These are phyloP conservation scores for Jacaranda mimosifolia DNA, from an alignment of 257 asterid genomes.

Conservation along the genomic window DNA sequence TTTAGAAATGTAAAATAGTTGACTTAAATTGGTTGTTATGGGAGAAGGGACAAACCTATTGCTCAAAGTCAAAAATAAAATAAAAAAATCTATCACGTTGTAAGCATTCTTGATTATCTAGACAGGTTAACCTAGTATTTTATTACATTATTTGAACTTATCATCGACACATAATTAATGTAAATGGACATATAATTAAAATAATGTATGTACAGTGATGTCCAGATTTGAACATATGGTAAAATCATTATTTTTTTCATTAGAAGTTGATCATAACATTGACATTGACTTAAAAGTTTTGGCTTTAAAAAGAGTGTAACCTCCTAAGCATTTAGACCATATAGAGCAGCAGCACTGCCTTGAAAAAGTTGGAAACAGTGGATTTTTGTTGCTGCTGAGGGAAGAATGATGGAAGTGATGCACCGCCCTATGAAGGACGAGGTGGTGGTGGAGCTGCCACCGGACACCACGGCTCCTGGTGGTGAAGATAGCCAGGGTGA, in stretches of 20 bases:
- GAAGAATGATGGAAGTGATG: conserved; percentile 28
- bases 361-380: neutral
- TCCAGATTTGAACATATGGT: too few relatives aligned
- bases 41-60: too few relatives aligned
- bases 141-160: too few relatives aligned
- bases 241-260: too few relatives aligned
- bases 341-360: neutral
- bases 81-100: neutral
- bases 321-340: conserved; percentile 15
- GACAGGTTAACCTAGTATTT: too few relatives aligned
- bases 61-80: neutral
- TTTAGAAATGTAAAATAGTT: neutral
- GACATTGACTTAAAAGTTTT: too few relatives aligned
- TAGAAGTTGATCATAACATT: too few relatives aligned
- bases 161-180: too few relatives aligned
- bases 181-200: too few relatives aligned
- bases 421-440: conserved; percentile 31
- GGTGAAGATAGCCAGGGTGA: neutral
- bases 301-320: neutral
- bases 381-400: conserved; percentile 1
- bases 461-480: neutral
- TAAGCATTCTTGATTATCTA: neutral
- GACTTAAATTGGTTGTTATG: neutral
- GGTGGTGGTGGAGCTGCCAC: conserved; percentile 27
- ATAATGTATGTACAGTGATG: too few relatives aligned